Conservation (phyloP, 1,139 yeast species). For the Pichia norvegensis region DNA sequence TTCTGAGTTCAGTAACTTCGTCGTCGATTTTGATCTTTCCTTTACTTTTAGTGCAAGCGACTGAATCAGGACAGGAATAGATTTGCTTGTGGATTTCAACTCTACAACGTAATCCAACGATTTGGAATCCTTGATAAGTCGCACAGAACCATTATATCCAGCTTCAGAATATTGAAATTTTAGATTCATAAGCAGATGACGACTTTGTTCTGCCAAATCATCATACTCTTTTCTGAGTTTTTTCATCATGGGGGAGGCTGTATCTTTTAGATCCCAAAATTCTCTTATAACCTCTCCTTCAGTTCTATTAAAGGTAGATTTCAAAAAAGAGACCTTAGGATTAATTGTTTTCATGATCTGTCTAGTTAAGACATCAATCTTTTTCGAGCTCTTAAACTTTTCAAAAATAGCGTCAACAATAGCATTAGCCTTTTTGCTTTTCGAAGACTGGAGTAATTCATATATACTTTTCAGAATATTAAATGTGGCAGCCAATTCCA, state of each 20-base stretch:
- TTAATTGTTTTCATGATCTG: conserved; percentile 20
- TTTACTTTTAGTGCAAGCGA: conserved; percentile 12
- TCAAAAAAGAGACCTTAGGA: conserved; percentile 15
- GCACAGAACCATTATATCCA: conserved; percentile 22
- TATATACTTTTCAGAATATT: conserved; percentile 19
- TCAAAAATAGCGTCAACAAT: conserved; percentile 18
- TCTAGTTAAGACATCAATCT: conserved; percentile 17
- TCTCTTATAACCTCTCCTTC: conserved; percentile 22
- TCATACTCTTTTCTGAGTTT: conserved; percentile 28
- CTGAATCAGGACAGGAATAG: conserved; percentile 14
- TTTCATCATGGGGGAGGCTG: conserved; percentile 21
- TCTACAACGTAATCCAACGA: conserved; percentile 24
- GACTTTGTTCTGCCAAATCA: conserved; percentile 27
- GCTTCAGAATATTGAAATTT: conserved; percentile 19
- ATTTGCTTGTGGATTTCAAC: conserved; percentile 23
- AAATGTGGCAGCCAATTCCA: conserved; percentile 25
- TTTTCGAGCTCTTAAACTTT: conserved; percentile 12
- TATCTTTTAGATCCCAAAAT: conserved; percentile 21
- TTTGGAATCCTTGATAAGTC: conserved; percentile 21
- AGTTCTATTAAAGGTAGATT: conserved; percentile 12
- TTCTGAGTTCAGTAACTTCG: conserved; percentile 21
- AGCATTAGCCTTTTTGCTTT: conserved; percentile 5
- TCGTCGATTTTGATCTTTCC: conserved; percentile 23
- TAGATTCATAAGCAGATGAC: conserved; percentile 22
- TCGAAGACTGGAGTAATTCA: conserved; percentile 6